Base-by-base conservation (phyloP, 2,329 filamentous ascomycete genomes). In the Stagonosporopsis cucurbitacearum region DNA sequence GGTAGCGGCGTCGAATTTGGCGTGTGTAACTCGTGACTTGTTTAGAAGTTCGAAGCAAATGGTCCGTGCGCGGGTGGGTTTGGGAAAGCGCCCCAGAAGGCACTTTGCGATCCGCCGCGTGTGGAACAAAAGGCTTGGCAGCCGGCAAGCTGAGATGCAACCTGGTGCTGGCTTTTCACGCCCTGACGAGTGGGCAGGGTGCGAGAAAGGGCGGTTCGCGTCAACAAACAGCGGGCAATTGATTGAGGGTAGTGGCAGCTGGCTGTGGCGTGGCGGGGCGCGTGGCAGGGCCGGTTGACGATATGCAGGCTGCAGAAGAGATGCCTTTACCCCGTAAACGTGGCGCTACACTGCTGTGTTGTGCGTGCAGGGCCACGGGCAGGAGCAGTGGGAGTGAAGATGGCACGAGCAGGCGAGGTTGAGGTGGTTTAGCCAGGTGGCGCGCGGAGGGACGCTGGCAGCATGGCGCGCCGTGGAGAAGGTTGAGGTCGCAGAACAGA, bases 331-430 rank as follows among this genome's bases (percentile, higher is more conserved):
- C 65, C 59, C 43, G 69, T 74, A 65, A 66, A 73, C 68, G 71
- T 74, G 71, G 72, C 70, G 70, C 63, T 66, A 66, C 52, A 59
- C 52, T 60, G 55, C 60, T 67, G 64, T 54, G 60, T 59, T 54
- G 60, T 59, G 57, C 43, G 42, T 48, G 44, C 52, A 54, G 41
- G 50, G 64, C 35, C 45, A 35, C 22, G 35, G 61, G 54, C 65
- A 70, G 67, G 65, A 68, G 65, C 6, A 67, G 64, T 42, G 52
- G 52, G 50, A 19, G 42, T 47, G 22, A 37, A 50, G 26, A 45
- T 35, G 37, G 54, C 28, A 42, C 26, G 30, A 55, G 30, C 33
- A 13, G 26, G 50, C 51, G 3, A n/a, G 33, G 19, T 36, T 39
- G 36, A 26, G 28, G 44, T 12, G 12, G 33, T 43, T 59, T 60